Conservation (phyloP, 2,329 filamentous ascomycete species). For the Pezicula rhizophila region DNA sequence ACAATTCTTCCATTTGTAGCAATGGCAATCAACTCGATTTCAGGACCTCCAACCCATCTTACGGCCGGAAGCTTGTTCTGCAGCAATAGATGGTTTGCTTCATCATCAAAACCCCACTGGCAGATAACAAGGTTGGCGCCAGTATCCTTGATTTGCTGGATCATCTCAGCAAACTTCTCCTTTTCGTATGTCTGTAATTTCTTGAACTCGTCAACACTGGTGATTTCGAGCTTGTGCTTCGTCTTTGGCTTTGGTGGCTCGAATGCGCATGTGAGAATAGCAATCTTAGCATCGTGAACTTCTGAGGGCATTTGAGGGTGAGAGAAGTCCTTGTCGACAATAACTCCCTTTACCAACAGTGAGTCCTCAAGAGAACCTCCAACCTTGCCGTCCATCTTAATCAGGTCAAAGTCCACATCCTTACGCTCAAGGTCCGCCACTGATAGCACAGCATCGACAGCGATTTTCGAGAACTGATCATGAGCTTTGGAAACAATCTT, state of each 20-base stretch:
- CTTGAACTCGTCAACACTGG: conserved; percentile 95
- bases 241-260: conserved; percentile 99
- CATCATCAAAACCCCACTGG: conserved; percentile 99
- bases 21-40: conserved; percentile 97
- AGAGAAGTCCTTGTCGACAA: conserved; percentile 99
- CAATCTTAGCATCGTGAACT: conserved; percentile 91
- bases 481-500: conserved; percentile 99
- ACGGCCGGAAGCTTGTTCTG: conserved; percentile 96
- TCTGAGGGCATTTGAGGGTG: conserved; percentile 98
- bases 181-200: conserved; percentile 93
- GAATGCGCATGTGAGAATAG: conserved; percentile 95
- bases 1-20: conserved; percentile 97
- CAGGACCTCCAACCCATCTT: conserved; percentile 94
- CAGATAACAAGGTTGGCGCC: conserved; percentile 97
- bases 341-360: conserved; percentile 92
- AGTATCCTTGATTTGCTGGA: conserved; percentile 93
- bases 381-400: conserved; percentile 98
- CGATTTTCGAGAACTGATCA: conserved; percentile 96
- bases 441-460: conserved; percentile 91
- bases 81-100: conserved; percentile 93
- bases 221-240: conserved; percentile 98
- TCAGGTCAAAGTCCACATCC: conserved; percentile 97
- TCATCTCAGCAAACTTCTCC: conserved; percentile 98
- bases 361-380: conserved; percentile 91
- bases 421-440: conserved; percentile 93